Evolutionary conservation across 2,329 filamentous ascomycete species (phyloP).

Genomic region (Venturia effusa): DNA sequence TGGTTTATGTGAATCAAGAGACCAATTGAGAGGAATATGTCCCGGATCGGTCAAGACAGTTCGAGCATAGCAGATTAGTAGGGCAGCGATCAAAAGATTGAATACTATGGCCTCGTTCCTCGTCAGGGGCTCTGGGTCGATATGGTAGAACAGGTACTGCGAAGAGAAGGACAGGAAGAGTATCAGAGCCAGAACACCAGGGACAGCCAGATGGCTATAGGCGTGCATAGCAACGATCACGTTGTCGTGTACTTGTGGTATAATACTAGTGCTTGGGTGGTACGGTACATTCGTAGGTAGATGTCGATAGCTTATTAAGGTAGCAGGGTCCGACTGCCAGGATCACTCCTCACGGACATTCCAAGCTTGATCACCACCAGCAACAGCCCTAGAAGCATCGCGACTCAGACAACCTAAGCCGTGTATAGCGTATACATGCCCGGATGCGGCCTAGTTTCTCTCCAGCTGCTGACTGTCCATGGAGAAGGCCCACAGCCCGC

Average conservation of each 20-base stretch:
- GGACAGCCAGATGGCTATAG: slow-evolving; percentile 46
- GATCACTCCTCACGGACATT: no score
- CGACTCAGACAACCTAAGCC: no score
- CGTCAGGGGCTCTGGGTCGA: slow-evolving; percentile 49
- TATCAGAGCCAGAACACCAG: slow-evolving; percentile 55
- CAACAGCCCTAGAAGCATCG: no score
- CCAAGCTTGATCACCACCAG: no score
- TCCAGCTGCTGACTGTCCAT: neutral
- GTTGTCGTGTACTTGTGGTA: neutral
- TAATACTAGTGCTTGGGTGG: no score
- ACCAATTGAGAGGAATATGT: slow-evolving; percentile 36
- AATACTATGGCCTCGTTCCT: slow-evolving; percentile 48
- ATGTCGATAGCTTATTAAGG: no score
- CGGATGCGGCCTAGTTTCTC: neutral
- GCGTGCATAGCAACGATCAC: neutral
- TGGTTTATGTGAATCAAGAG: neutral
- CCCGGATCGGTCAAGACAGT: slow-evolving; percentile 51
- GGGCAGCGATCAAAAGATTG: slow-evolving; percentile 52
- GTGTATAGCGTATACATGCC: neutral
- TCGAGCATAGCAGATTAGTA: slow-evolving; percentile 61
- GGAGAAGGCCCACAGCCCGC: no score
- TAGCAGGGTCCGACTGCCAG: no score
- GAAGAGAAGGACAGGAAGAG: slow-evolving; percentile 60
- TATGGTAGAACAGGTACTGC: slow-evolving; percentile 54
- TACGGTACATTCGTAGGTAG: no score